Conservation (phyloP, 345 rosid species). For the Eucalyptus decipiens region DNA sequence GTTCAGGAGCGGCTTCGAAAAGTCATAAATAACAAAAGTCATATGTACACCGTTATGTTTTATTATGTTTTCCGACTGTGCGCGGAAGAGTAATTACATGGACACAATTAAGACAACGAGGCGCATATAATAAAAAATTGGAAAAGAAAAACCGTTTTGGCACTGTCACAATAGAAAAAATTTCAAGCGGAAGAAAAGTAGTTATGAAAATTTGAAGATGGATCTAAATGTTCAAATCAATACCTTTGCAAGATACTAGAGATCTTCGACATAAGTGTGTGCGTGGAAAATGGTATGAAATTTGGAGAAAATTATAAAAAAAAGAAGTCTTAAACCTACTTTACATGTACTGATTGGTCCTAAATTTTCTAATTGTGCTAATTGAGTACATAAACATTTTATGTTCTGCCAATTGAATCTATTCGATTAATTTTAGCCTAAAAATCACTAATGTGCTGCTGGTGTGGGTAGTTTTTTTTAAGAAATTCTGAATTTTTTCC, state of each 20-base stretch:
- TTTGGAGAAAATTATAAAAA: too few relatives aligned
- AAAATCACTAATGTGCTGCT: rapidly evolving
- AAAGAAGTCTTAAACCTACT: too few relatives aligned
- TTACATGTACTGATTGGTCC: rapidly evolving
- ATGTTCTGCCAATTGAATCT: rapidly evolving
- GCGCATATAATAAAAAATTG: background rate
- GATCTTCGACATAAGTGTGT: background rate
- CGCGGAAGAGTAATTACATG: background rate
- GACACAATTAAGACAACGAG: background rate
- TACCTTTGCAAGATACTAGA: background rate
- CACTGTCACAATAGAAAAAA: background rate
- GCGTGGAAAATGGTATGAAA: background rate
- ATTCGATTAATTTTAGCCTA: too few relatives aligned
- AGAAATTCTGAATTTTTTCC: too few relatives aligned
- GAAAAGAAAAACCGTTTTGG: background rate
- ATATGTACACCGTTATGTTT: background rate
- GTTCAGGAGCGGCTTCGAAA: background rate
- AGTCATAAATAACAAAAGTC: background rate
- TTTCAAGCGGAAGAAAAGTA: background rate
- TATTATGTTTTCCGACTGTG: background rate
- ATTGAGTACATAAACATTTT: too few relatives aligned
- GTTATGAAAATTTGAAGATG: background rate
- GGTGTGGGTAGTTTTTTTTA: too few relatives aligned
- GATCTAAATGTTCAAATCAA: background rate
- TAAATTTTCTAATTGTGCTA: too few relatives aligned